Evolutionary conservation across 1,284 basidiomycete genomes (phyloP).

Genomic region (Cryptococcus sp.): DNA sequence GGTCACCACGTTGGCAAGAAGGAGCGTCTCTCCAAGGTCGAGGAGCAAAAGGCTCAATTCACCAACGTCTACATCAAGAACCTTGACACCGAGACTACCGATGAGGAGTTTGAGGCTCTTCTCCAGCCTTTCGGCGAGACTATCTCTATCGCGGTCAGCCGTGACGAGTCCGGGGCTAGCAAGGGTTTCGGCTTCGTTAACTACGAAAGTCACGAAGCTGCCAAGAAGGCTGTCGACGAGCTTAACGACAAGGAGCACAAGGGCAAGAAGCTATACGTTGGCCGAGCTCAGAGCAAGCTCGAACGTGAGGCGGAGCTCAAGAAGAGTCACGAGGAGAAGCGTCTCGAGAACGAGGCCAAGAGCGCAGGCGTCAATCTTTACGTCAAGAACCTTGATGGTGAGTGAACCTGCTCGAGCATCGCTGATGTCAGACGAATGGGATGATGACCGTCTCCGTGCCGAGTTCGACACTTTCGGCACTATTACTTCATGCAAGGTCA

Average conservation of each 20-base stretch:
- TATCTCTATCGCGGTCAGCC: constrained; percentile 81
- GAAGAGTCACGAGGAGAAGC: constrained; percentile 89
- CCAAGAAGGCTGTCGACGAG: constrained; percentile 82
- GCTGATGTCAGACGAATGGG: constrained; percentile 71
- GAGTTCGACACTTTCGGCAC: constrained; percentile 97
- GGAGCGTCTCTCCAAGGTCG: constrained; percentile 97
- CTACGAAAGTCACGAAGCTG: constrained; percentile 89
- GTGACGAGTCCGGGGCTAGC: constrained; percentile 79
- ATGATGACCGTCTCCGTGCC: constrained; percentile 89
- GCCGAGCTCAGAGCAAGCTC: constrained; percentile 97
- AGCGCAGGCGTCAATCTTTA: constrained; percentile 99
- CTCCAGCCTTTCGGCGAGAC: constrained; percentile 81
- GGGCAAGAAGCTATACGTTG: constrained; percentile 91
- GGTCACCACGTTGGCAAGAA: constrained; percentile 97
- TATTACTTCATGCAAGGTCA: constrained; percentile 98
- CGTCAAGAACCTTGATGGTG: constrained; percentile 83
- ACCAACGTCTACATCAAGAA: constrained; percentile 99
- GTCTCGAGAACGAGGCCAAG: constrained; percentile 97
- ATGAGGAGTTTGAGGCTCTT: constrained; percentile 84
- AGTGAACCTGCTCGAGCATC: constrained; percentile 16
- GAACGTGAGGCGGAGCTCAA: constrained; percentile 98
- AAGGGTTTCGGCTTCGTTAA: constrained; percentile 99
- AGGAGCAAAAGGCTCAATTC: constrained; percentile 94
- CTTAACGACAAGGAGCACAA: constrained; percentile 86
- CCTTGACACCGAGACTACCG: constrained; percentile 76